Percentiles rank a stretch among this genome's conserved stretches.
Evolutionary conservation across 1,139 yeast species (phyloP).

Genomic region (Taiozyma onychis): DNA sequence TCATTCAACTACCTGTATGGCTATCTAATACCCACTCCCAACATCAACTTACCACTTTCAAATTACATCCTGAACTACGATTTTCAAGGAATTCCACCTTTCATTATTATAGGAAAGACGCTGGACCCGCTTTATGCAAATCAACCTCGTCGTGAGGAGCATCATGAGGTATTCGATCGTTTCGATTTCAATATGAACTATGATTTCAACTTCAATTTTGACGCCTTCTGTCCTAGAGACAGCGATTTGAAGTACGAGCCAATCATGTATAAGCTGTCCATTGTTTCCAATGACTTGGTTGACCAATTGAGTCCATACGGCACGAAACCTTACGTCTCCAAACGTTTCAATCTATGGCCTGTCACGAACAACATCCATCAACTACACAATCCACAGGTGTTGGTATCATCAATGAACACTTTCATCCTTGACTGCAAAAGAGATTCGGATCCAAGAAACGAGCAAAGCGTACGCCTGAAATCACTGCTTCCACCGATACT

Average conservation of each 20-base stretch:
- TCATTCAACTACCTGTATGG: slow-evolving; percentile 35
- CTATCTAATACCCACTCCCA: slow-evolving; percentile 31
- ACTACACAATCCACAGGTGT: slow-evolving; percentile 13
- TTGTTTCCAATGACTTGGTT: slow-evolving; percentile 13
- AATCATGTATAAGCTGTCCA: slow-evolving; percentile 17
- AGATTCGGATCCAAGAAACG: neutral
- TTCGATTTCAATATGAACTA: slow-evolving; percentile 10
- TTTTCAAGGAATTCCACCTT: slow-evolving; percentile 25
- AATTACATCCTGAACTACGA: slow-evolving; percentile 26
- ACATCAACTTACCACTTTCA: slow-evolving; percentile 26
- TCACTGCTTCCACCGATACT: slow-evolving; percentile 19
- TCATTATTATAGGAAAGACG: slow-evolving; percentile 21
- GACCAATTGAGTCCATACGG: slow-evolving; percentile 16
- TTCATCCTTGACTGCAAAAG: slow-evolving; percentile 15
- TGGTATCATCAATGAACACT: slow-evolving; percentile 17
- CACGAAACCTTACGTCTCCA: slow-evolving; percentile 6
- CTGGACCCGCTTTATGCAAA: slow-evolving; percentile 14
- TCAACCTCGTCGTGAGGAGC: slow-evolving; percentile 8
- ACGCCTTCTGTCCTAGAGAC: slow-evolving; percentile 14
- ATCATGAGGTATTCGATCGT: slow-evolving; percentile 10
- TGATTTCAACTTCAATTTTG: slow-evolving; percentile 16
- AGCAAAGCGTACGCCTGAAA: slow-evolving; percentile 1
- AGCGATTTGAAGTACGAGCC: slow-evolving; percentile 6
- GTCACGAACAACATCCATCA: slow-evolving; percentile 19
- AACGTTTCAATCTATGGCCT: slow-evolving; percentile 20